Evolutionary conservation across 164 flowering plant genomes (phyloP), one percentile per base, ranked within the genome.

Genomic region (Umbilicus rupestris): DNA sequence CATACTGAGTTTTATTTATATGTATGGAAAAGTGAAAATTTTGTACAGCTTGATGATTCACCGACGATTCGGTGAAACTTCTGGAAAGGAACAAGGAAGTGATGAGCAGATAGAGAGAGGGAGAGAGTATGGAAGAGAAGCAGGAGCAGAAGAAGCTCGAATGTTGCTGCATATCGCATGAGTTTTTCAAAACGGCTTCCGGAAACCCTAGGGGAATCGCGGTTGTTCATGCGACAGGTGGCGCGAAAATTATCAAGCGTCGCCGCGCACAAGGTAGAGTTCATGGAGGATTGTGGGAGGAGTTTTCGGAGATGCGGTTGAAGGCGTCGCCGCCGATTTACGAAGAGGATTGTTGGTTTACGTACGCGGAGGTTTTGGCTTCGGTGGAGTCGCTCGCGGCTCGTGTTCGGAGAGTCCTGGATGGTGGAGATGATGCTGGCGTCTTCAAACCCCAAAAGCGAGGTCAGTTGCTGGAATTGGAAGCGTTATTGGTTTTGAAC

Each of bases 151-250:
- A 46, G 12, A 68, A n/a, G 26, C 65, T 62, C 19, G 55, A 67
- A 39, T 22, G 50, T 15, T 67, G 97, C 77, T 91, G 97, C 81
- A 77, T 88, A 39, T 81, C 87, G 28, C 97, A 88, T 83, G 72
- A 63, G 28, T 88, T 91, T 80, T 65, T 68, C 69, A 67, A 66
- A 63, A 71, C 79, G 1, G 97, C 97, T 50, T 70, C 79, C 2
- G 15, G 22, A 28, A 72, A 73, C 75, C 90, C 93, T 50, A 63
- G 66, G 64, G 84, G 79, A 73, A 77, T 84, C 42, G 93, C 91
- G 2, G 85, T 84, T 9, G 69, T 92, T 19, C 94, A 89, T 65
- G 92, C 91, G 22, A 66, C 68, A 3, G 88, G 84, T 47, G 85
- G 78, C 42, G 73, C 81, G 44, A 70, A 44, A 14, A 39, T 80